Percentiles rank a stretch among this genome's conserved stretches.
phyloP scores from a whole-genome alignment of 148 eudicot genomes.

The Salicornia ramosissima region DNA sequence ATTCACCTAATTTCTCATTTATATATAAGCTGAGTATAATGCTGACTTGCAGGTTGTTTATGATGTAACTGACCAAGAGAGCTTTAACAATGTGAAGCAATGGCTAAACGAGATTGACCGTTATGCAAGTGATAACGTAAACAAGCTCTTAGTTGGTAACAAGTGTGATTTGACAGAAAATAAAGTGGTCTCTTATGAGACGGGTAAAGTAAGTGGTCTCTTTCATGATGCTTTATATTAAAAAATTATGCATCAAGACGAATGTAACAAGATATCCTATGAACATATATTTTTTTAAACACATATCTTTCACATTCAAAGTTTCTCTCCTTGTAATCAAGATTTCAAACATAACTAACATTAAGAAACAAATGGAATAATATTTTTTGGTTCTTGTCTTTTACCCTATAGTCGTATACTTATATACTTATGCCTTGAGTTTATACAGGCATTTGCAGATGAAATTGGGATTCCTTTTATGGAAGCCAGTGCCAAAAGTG shows the following conservation, averaged over 20 bases:
- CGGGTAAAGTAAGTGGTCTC: conserved; percentile 48
- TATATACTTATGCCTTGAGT: not conserved
- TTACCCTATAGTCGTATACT: not conserved
- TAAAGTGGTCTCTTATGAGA: conserved; percentile 58
- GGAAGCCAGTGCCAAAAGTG: conserved; percentile 76
- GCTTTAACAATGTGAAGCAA: conserved; percentile 70
- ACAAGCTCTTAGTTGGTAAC: conserved; percentile 77
- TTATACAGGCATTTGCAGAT: conserved; percentile 61
- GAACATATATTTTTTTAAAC: too few species aligned
- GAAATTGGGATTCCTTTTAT: conserved; percentile 67
- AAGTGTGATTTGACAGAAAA: conserved; percentile 59
- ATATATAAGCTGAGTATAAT: not conserved
- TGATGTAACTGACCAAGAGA: conserved; percentile 70
- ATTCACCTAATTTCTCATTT: not conserved
- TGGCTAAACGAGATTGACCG: conserved; percentile 74
- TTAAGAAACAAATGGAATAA: not conserved
- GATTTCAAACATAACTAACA: too few species aligned
- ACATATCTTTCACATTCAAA: too few species aligned
- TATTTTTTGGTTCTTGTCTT: not conserved
- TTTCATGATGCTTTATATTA: too few species aligned
- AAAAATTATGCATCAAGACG: too few species aligned
- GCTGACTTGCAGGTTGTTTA: conserved; percentile 58
- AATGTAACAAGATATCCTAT: too few species aligned
- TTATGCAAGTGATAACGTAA: conserved; percentile 73
- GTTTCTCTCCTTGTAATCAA: not conserved